Evolutionary conservation across 1,284 basidiomycete genomes (phyloP).

Genomic region (Volvariella volvacea): DNA sequence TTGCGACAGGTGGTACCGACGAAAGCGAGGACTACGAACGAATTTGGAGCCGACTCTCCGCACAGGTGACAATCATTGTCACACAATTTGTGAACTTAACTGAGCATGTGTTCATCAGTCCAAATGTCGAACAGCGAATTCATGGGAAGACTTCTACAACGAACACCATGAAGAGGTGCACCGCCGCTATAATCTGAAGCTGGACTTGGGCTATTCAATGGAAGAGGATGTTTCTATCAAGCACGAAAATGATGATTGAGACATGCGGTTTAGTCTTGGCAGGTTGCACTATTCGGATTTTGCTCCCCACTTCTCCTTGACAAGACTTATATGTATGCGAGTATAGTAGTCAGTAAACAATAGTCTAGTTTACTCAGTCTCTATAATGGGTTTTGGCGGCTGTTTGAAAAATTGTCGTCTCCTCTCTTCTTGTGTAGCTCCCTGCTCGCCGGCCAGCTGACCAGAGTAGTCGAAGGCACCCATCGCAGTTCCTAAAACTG

Average conservation of each 20-base stretch:
- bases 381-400: conserved; percentile 28
- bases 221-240: no score
- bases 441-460: conserved; percentile 41
- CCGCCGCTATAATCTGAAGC: conserved; percentile 21
- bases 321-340: background rate
- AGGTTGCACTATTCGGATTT: no score
- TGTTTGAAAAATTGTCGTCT: conserved; percentile 71
- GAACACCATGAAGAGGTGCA: conserved; percentile 35
- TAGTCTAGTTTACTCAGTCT: conserved; percentile 12
- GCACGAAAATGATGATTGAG: no score
- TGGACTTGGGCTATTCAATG: no score
- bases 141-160: conserved; percentile 54
- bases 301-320: no score
- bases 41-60: conserved; percentile 36
- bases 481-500: conserved; percentile 72
- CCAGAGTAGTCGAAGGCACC: conserved; percentile 85
- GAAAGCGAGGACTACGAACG: conserved; percentile 30
- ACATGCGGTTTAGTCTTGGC: no score
- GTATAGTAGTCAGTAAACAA: background rate
- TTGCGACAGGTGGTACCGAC: conserved; percentile 37
- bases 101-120: conserved; percentile 24
- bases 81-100: background rate
- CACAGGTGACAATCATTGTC: conserved; percentile 25
- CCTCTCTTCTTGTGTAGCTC: conserved; percentile 48
- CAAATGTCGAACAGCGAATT: conserved; percentile 35